These are phyloP conservation scores for Sarocladiaceae sp. DNA, from an alignment of 2,329 filamentous ascomycete genomes.

Conservation along the genomic window DNA sequence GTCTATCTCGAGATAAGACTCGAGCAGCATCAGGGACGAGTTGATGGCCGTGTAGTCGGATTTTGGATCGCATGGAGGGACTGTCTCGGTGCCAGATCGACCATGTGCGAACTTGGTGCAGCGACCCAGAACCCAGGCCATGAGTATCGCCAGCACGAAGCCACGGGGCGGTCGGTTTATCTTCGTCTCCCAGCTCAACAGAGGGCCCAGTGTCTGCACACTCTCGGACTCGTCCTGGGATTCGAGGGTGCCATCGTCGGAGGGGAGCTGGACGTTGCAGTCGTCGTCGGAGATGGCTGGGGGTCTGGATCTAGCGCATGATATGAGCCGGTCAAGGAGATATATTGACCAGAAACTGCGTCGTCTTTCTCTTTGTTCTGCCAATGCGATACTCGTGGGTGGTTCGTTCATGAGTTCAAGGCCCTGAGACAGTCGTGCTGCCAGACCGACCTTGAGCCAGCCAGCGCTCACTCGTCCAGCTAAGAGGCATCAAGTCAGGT, in stretches of 20 bases:
- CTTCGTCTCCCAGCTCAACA: constrained; percentile 12
- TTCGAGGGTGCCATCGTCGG: constrained; percentile 12
- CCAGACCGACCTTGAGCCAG: constrained; percentile 29
- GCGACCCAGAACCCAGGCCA: constrained; percentile 12
- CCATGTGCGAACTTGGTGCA: constrained; percentile 12
- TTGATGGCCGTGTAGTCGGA: constrained; percentile 13
- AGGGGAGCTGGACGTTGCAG: constrained; percentile 25
- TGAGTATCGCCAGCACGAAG: constrained; percentile 10
- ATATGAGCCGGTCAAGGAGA: constrained; percentile 28
- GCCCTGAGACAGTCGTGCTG: constrained; percentile 27
- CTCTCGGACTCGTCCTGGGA: constrained; percentile 9
- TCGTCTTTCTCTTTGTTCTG: constrained; percentile 26
- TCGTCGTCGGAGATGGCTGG: constrained; percentile 26
- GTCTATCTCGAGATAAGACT: constrained; percentile 10
- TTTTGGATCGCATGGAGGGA: constrained; percentile 13
- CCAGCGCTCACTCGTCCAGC: constrained; percentile 17
- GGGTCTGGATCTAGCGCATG: constrained; percentile 27
- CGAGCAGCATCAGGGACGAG: constrained; percentile 11
- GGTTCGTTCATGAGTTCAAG: constrained; percentile 27
- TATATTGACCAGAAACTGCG: constrained; percentile 32
- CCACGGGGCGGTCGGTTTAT: background rate
- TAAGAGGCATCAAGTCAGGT: background rate
- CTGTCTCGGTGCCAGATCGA: background rate
- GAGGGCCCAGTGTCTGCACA: constrained; percentile 10
- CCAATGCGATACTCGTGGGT: constrained; percentile 11